A percentile compares a stretch with the other conserved stretches of the same genome.
These are phyloP conservation scores for Pseudonitzschia multiseries DNA, from an alignment of 108 stramenopile genomes.

Conservation along the genomic window DNA sequence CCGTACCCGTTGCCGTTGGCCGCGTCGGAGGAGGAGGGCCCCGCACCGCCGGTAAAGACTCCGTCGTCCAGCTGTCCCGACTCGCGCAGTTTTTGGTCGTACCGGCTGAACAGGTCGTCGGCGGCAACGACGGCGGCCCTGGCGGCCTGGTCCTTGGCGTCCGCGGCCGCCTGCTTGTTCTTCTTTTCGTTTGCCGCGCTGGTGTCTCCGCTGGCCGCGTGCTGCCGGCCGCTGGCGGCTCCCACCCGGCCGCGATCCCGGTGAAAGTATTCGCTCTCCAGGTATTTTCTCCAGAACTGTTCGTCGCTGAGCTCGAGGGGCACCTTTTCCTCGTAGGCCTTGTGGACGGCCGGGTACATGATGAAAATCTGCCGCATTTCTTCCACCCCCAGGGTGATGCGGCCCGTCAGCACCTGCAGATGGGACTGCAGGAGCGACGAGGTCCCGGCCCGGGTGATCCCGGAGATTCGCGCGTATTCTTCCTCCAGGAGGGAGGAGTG, in stretches of 20 bases:
- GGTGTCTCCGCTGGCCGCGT: slow-evolving; percentile 1
- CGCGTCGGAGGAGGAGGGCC: not conserved
- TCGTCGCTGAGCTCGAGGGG: slow-evolving; percentile 85
- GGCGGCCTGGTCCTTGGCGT: slow-evolving; percentile 57
- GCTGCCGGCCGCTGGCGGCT: slow-evolving; percentile 37
- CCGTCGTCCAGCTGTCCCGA: slow-evolving; percentile 13
- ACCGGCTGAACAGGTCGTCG: slow-evolving; percentile 81
- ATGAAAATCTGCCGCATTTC: slow-evolving; percentile 92
- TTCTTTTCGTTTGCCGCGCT: slow-evolving; percentile 12
- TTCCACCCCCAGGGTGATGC: slow-evolving; percentile 58
- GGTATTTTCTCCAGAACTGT: slow-evolving; percentile 89
- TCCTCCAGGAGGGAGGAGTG: slow-evolving; percentile 68
- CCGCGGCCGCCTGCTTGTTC: slow-evolving; percentile 29
- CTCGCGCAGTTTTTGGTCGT: slow-evolving; percentile 62
- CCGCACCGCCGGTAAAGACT: not conserved
- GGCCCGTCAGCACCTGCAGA: slow-evolving; percentile 52
- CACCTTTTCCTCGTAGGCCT: slow-evolving; percentile 91
- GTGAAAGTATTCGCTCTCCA: slow-evolving; percentile 88
- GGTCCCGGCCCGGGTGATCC: slow-evolving; percentile 50
- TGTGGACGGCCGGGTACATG: slow-evolving; percentile 88
- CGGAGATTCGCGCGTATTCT: slow-evolving; percentile 82
- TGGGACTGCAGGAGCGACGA: slow-evolving; percentile 66
- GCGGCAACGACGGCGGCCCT: slow-evolving; percentile 80
- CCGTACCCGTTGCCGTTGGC: too few relatives aligned
- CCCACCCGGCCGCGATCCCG: slow-evolving; percentile 84